Evolutionary conservation across 192 early-diverging fungal species (phyloP), one percentile per base, ranked within the genome.

Genomic region (Podila verticillata): DNA sequence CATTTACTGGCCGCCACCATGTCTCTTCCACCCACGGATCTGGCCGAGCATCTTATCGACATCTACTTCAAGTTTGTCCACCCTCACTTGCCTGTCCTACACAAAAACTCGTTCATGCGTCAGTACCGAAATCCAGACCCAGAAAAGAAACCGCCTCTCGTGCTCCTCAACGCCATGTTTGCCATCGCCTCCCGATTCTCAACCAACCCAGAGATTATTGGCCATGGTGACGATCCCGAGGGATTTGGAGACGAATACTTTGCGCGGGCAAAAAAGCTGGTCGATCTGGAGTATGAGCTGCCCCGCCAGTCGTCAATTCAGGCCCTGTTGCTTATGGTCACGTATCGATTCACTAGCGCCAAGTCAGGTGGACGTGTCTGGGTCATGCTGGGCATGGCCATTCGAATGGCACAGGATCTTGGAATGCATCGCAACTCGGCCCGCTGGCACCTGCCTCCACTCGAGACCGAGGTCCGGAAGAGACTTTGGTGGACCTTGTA

Each of bases 401-500:
- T 82, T 17, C 75, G 88, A 35, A 89, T 89, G 88, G 85, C 88
- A 17, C 88, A 89, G 69, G 88, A 89, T 57, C 47, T 89, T 31
- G 88, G 88, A 0, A 71, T 89, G 54, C 88, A 89, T 70, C 87
- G 88, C 31, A 88, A 84, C 36, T 85, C 82, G 22, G 81, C 84
- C 0, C 72, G 81, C 30, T 89, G 88, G 88, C 72, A 84, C 35
- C 49, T 87, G 9, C 86, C 87, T 7, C 63, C 75, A 17, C 65
- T 82, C 10, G 87, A 89, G 72, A 84, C 81, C 17, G 88, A 89
- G 74, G 84, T 84, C 22, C 84, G 92, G 29, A 90, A 89, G 60
- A 87, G 92, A 17, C 86, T 90, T 1, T 95, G 92, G 88, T 95
- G 93, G 93, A 84, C 85, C 10, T 93, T 89, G 61, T 95, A 92